Conservation (phyloP, 768 basidiomycete genomes). For the Tylopilus subfusipes region DNA sequence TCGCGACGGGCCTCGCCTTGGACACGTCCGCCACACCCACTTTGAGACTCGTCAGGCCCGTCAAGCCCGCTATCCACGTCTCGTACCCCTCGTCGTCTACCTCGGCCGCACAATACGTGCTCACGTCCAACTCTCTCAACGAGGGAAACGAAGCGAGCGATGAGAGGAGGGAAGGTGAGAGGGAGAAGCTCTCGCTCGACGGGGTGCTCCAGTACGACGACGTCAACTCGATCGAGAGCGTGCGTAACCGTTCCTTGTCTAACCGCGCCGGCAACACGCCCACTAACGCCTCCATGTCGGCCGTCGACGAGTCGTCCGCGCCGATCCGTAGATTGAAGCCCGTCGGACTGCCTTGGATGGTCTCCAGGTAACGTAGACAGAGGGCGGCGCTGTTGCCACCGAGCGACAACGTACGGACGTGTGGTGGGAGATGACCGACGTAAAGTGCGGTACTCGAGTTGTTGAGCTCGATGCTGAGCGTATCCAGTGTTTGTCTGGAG, state of each 20-base stretch:
- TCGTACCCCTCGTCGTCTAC: conserved; percentile 19
- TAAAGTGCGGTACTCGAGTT: conserved; percentile 19
- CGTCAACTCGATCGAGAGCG: conserved; percentile 21
- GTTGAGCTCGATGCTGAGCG: conserved; percentile 23
- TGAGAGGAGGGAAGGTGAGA: conserved; percentile 12
- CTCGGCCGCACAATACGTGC: conserved; percentile 16
- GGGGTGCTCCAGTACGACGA: conserved; percentile 28
- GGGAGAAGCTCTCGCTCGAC: conserved; percentile 21
- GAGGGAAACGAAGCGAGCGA: conserved; percentile 15
- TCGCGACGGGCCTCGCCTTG: conserved; percentile 18
- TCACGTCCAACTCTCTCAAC: conserved; percentile 19
- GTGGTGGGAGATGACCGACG: conserved; percentile 16
- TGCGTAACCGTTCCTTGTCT: conserved; percentile 7
- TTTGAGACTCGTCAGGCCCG: conserved; percentile 14
- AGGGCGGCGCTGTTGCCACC: conserved; percentile 22
- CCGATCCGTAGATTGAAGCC: too few species aligned
- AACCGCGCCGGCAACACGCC: conserved; percentile 10
- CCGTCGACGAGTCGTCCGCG: conserved; percentile 23
- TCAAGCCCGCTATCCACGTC: conserved; percentile 14
- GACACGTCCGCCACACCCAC: conserved; percentile 19
- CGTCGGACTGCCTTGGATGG: too few species aligned
- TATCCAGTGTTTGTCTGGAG: conserved; percentile 11
- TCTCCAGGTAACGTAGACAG: conserved; percentile 22
- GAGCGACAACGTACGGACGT: conserved; percentile 21
- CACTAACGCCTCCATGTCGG: conserved; percentile 16